Percentiles rank a stretch among this genome's conserved stretches.
Evolutionary conservation across 2,329 filamentous ascomycete genomes (phyloP).

Genomic region (Aureobasidium melanogenum): DNA sequence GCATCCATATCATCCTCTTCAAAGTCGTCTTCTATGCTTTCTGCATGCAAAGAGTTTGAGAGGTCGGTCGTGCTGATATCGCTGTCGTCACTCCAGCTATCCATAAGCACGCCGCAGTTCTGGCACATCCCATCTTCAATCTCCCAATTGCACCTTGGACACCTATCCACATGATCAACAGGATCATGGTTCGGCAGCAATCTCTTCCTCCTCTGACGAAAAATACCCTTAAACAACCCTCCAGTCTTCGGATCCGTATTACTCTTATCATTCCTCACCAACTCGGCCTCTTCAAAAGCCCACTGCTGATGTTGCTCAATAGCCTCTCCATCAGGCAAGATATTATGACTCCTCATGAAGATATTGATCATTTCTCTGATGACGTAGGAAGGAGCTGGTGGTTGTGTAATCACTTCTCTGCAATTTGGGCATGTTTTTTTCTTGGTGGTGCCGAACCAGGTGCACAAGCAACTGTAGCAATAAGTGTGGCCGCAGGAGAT

Average conservation of each 20-base stretch:
- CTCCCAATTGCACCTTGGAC: slow-evolving; percentile 55
- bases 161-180: slow-evolving; percentile 53
- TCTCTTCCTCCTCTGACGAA: slow-evolving; percentile 29
- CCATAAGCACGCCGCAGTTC: slow-evolving; percentile 45
- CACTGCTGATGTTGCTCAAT: slow-evolving; percentile 50
- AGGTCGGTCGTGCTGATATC: slow-evolving; percentile 21
- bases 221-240: slow-evolving; percentile 57
- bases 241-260: slow-evolving; percentile 40
- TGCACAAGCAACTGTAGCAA: slow-evolving; percentile 48
- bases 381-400: slow-evolving; percentile 57
- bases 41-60: slow-evolving; percentile 17
- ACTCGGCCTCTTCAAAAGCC: slow-evolving; percentile 50
- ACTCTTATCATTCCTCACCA: slow-evolving; percentile 52
- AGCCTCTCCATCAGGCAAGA: slow-evolving; percentile 55
- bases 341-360: slow-evolving; percentile 51
- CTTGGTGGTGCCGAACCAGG: slow-evolving; percentile 49
- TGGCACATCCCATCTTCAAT: slow-evolving; percentile 51
- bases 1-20: slow-evolving; percentile 32
- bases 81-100: slow-evolving; percentile 32
- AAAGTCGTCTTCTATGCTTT: slow-evolving; percentile 27
- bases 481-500: slow-evolving; percentile 62
- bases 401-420: slow-evolving; percentile 47
- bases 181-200: slow-evolving; percentile 43
- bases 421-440: slow-evolving; percentile 64
- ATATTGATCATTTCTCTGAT: slow-evolving; percentile 57